These are phyloP conservation scores for Stachybotrys echinatus DNA, from an alignment of 2,329 filamentous ascomycete genomes.

Conservation along the genomic window DNA sequence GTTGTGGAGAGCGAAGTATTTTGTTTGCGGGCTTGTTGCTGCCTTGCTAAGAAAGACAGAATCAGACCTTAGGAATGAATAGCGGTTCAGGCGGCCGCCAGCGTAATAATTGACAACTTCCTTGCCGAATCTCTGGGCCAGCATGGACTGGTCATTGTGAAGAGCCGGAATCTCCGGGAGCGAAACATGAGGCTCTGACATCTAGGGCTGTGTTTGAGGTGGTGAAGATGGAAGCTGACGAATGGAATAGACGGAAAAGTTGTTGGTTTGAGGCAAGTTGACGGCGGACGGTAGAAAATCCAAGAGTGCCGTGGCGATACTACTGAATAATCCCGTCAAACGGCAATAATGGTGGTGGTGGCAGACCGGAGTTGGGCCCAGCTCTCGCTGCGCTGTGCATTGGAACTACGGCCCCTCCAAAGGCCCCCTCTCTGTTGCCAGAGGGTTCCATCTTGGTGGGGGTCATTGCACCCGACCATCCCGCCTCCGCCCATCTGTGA, in stretches of 20 bases:
- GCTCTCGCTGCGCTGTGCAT: too few species aligned
- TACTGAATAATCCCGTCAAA: neutral
- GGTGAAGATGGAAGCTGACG: neutral
- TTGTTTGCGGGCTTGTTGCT: conserved; percentile 57
- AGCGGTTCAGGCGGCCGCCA: conserved; percentile 70
- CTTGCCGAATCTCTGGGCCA: conserved; percentile 71
- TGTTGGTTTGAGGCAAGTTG: neutral
- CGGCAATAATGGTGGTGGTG: neutral
- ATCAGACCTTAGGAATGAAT: conserved; percentile 72
- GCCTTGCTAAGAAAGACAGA: conserved; percentile 64
- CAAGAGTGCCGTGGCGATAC: neutral
- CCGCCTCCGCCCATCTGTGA: too few species aligned
- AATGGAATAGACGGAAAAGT: neutral
- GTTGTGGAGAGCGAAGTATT: conserved; percentile 74
- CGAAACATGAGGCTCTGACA: conserved; percentile 23
- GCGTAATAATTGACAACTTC: conserved; percentile 83
- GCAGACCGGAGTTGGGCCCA: neutral
- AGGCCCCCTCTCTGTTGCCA: too few species aligned
- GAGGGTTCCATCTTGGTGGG: neutral
- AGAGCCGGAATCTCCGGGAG: conserved; percentile 40
- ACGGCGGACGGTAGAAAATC: too few species aligned
- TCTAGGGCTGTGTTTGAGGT: conserved; percentile 9
- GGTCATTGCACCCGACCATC: too few species aligned
- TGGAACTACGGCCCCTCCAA: too few species aligned
- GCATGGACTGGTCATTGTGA: conserved; percentile 55